Base-by-base conservation (phyloP, 1,284 basidiomycete genomes). In the Anthracocystis setariae region DNA sequence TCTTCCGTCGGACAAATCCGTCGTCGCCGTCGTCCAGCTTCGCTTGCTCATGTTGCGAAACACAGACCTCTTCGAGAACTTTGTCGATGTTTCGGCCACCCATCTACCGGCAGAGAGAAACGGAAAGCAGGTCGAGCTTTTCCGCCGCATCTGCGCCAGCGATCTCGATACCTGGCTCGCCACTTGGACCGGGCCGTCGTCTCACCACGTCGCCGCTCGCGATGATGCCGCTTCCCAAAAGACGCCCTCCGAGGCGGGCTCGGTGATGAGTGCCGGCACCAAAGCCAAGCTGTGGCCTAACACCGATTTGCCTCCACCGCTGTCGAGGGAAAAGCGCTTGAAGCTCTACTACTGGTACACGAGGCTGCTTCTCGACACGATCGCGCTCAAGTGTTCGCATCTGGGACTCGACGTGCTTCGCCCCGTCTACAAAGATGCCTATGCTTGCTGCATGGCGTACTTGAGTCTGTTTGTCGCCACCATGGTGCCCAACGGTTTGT, bases 331-430 rank as follows among this genome's bases (percentile, higher is more conserved):
- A 12, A 51, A 62, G 17, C 61, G 56, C 13, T 42, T 60, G 24
- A 68, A 72, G 44, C 54, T 76, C 13, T 77, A 77, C 56, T 64
- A 66, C 54, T 63, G 60, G 58, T 77, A 77, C 46, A 64, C 73
- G 3, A 39, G 62, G 7, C 51, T 77, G 13, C 60, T 75, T 32
- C 58, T 75, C 27, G 64, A 70, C 29, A 66, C 69, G 3, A 64
- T 70, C 38, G 53, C 74, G 24, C 73, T 77, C 48, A 65, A 66
- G 23, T 58, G 66, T 46, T 60, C 50, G 5, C 60, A 75, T 39
- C 33, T 75, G 0, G 62, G 64, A 0, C 37, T 60, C 13, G 52
- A 52, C 1, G 58, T 59, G 5, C 46, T 76, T 2, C 58, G 50
- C 5, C 75, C 71, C 9, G 46, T 77, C 49, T 77, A 77, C 54